Base-by-base conservation (phyloP, 2,329 filamentous ascomycete species). In the Emericellopsis cladophorae region DNA sequence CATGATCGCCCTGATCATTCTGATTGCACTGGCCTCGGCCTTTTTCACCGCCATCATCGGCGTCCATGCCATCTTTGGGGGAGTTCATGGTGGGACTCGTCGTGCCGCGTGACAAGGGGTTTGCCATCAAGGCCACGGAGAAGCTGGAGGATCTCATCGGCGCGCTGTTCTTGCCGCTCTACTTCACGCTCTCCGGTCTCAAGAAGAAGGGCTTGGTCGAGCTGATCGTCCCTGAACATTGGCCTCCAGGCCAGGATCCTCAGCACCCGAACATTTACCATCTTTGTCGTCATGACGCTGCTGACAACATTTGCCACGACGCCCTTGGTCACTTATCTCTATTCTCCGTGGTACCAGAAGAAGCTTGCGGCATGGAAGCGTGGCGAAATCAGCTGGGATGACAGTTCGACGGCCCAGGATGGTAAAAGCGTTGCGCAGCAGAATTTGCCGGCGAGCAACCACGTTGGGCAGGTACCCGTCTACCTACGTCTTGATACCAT, bases 141-240 rank as follows among this genome's bases (percentile, higher is more conserved):
- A 95, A 95, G 67, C 81, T 96, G 44, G 90, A 96, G 58, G 90
- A 96, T 70, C 65, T 95, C 10, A 81, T 95, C 24, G 78, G 80
- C 0, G 81, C 84, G 1, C 64, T 96, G 2, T 88, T 96, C 50
- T 60, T 95, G 9, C 90, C 90, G 0, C 74, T 96, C 2, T 96
- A 95, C 58, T 96, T 96, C 62, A 88, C 89, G 0, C 74, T 94
- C 1, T 95, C 90, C 2, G 90, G 90, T 4, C 67, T 96, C 7
- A 89, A 79, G 56, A 96, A 90, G 61, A 96, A 96, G 60, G 90
- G 90, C 52, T 69, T 96, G 9, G 89, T 95, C 1, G 89, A 95
- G 58, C 66, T 96, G 40, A 95, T 96, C 57, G 89, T 95, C n/a
- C n/a, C 59, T 94, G 59, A 78, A 77, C 49, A 75, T 96, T 50